Base-by-base conservation (phyloP, 1,284 basidiomycete genomes). In the Dichomitus squalens region DNA sequence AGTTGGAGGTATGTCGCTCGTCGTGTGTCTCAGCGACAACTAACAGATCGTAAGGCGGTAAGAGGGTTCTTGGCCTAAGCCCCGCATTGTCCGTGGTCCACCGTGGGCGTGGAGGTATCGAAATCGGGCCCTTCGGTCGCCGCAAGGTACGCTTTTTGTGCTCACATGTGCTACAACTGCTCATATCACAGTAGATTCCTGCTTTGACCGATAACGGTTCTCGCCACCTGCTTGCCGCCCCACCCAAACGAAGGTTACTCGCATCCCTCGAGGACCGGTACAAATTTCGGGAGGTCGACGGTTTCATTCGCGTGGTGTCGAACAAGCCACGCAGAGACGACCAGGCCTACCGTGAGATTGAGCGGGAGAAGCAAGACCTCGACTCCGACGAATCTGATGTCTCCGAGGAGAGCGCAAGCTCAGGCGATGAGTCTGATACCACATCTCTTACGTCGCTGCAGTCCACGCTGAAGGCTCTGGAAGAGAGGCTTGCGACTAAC, bases 11-110 rank as follows among this genome's bases (percentile, higher is more conserved):
- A 76, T 74, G 75, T 72, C 51, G 49, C 25, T 43, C 52, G 31
- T 25, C 49, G 4, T 25, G 52, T 58, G 3, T 18, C 51, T 55
- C 48, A 49, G 64, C 68, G 71, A 75, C 73, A 62, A 69, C 83
- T 88, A 77, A 88, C 81, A n/a, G 70, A 81, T 77, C 69, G 66
- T 63, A 76, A 91, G 88, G 79, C 50, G 87, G 87, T 55, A 86
- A 79, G 72, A 75, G 76, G 66, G 76, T 90, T 20, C 77, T 91
- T 27, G 88, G 88, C 8, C 76, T 90, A 27, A 72, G 77, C 20
- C 68, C 68, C 27, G 74, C 73, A 33, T 82, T 81, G 72, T 72
- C 74, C 4, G 80, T 80, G 39, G 72, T 78, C 14, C 75, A 77
- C 55, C 75, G 84, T 59, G 75, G 74, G 23, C 78, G 80, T 3